phyloP scores from a whole-genome alignment of 2,329 filamentous ascomycete species.

The Metarhizium anisopliae region DNA sequence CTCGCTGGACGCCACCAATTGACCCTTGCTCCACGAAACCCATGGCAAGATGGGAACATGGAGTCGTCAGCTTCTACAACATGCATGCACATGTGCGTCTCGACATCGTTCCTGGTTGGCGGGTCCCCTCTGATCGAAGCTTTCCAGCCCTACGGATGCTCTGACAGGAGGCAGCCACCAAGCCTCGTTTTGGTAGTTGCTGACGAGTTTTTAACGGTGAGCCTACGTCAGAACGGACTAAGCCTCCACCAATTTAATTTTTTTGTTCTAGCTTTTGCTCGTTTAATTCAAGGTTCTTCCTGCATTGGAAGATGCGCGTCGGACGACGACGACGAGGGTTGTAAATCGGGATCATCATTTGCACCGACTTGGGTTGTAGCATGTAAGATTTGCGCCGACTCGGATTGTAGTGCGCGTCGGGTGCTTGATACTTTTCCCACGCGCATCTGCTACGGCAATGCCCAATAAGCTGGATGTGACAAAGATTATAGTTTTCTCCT shows the following conservation, averaged over 20 bases:
- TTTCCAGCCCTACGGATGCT: not conserved
- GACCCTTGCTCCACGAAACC: too few species aligned
- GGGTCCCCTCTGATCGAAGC: not conserved
- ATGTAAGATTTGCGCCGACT: too few species aligned
- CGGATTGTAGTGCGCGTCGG: too few species aligned
- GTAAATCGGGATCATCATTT: not conserved
- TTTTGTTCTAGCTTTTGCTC: not conserved
- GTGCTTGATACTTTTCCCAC: too few species aligned
- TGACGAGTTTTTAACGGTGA: not conserved
- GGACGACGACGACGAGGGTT: not conserved
- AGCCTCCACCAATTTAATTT: not conserved
- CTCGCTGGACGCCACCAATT: too few species aligned
- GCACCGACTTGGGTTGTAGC: not conserved
- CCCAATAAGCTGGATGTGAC: too few species aligned
- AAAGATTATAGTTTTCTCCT: too few species aligned
- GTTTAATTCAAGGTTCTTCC: not conserved
- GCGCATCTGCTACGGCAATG: too few species aligned
- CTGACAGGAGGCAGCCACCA: not conserved
- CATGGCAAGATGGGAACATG: too few species aligned
- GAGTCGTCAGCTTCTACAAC: not conserved
- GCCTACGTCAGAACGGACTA: not conserved
- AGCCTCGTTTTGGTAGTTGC: not conserved
- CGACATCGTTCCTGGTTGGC: not conserved
- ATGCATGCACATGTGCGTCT: not conserved
- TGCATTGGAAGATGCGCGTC: not conserved